A percentile compares a stretch with the other conserved stretches of the same genome.
Evolutionary conservation across 345 rosid genomes (phyloP).

Genomic region (Anacardium occidentale): DNA sequence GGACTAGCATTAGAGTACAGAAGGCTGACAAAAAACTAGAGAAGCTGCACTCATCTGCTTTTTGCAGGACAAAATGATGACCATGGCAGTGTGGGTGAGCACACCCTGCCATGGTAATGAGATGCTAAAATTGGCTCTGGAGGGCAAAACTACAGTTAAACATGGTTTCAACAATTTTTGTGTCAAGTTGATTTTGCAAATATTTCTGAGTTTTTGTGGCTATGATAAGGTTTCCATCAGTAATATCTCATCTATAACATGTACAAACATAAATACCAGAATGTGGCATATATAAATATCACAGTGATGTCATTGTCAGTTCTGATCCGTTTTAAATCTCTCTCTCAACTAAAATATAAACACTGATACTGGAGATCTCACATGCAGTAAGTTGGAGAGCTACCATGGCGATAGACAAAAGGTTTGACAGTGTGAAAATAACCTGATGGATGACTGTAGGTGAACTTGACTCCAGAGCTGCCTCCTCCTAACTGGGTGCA

Average conservation of each 20-base stretch:
- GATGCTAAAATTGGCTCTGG: not conserved
- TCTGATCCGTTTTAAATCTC: no score
- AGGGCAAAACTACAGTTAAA: not conserved
- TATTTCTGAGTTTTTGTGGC: not conserved
- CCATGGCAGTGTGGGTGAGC: not conserved
- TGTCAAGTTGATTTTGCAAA: not conserved
- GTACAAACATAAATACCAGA: not conserved
- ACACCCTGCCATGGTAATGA: not conserved
- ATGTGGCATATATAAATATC: not conserved
- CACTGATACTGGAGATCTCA: conserved; percentile 4
- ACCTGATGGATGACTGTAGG: conserved; percentile 76
- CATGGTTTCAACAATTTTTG: not conserved
- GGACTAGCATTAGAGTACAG: no score
- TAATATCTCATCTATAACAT: not conserved
- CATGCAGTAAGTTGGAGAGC: conserved; percentile 61
- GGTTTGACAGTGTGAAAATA: conserved; percentile 67
- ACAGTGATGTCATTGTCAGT: not conserved
- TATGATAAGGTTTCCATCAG: not conserved
- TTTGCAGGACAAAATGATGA: not conserved
- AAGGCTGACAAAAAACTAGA: not conserved
- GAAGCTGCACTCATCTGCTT: not conserved
- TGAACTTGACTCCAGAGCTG: conserved; percentile 73
- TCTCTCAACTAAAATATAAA: conserved; percentile 1
- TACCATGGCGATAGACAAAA: conserved; percentile 62
- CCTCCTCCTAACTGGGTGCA: conserved; percentile 64